Conservation (phyloP, 2,329 filamentous ascomycete species). For the Achaetomium macrosporum region DNA sequence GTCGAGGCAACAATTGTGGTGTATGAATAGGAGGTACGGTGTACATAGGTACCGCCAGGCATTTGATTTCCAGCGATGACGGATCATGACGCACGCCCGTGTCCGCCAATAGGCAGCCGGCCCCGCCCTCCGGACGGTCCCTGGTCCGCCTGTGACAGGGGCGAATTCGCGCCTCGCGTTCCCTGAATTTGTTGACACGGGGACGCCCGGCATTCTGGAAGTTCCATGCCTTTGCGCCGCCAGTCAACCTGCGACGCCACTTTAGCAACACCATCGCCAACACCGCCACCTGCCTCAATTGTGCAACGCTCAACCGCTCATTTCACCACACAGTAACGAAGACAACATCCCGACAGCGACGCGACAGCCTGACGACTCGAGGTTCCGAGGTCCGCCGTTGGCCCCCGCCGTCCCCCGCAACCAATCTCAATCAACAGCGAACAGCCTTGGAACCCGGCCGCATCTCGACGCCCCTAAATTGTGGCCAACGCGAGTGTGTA, state of each 20-base stretch:
- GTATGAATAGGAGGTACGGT: too few species aligned
- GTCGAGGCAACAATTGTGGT: too few species aligned
- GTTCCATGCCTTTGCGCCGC: constrained; percentile 8
- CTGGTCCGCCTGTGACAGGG: neutral
- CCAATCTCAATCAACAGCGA: neutral
- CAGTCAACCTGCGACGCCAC: neutral
- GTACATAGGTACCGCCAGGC: constrained; percentile 8
- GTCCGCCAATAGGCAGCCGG: constrained; percentile 15
- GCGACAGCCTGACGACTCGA: constrained; percentile 1
- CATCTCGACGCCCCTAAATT: constrained; percentile 1
- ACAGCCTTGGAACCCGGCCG: constrained; percentile 1
- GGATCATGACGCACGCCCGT: constrained; percentile 10
- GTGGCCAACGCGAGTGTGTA: neutral
- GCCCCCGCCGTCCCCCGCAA: constrained; percentile 2
- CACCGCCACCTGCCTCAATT: neutral
- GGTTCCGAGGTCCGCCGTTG: neutral
- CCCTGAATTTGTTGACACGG: constrained; percentile 28
- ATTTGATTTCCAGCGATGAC: constrained; percentile 22
- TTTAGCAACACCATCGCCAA: neutral
- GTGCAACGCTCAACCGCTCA: neutral
- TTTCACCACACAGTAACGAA: neutral
- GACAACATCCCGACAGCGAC: constrained; percentile 2
- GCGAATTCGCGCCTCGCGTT: constrained; percentile 23
- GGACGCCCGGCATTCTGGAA: constrained; percentile 16
- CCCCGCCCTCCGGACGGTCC: constrained; percentile 6